Conservation (phyloP, 2,329 filamentous ascomycete genomes). For the Exserohilum turcica region DNA sequence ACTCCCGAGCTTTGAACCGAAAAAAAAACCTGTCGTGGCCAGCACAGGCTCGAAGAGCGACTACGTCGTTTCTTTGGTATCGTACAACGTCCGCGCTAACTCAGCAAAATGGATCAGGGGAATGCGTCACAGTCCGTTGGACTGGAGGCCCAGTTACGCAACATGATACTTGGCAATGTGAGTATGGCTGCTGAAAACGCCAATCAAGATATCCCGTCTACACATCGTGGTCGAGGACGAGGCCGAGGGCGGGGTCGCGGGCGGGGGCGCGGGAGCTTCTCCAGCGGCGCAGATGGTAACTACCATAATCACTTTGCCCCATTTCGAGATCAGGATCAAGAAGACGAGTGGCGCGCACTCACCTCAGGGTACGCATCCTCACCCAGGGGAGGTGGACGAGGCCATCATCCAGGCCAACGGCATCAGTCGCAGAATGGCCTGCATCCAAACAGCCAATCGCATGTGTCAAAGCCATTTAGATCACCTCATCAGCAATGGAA, state of each 20-base stretch:
- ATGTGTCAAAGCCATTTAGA: slow-evolving; percentile 3
- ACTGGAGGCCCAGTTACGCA: slow-evolving; percentile 62
- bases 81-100: neutral
- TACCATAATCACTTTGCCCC: slow-evolving; percentile 6
- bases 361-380: slow-evolving; percentile 2
- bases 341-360: slow-evolving; percentile 9
- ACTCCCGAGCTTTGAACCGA: neutral
- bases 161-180: slow-evolving; percentile 63
- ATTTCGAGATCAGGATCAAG: slow-evolving; percentile 17
- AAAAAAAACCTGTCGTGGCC: neutral
- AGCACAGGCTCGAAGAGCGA: neutral
- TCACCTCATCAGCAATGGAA: slow-evolving; percentile 6
- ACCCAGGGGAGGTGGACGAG: slow-evolving; percentile 17
- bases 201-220: slow-evolving; percentile 22
- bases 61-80: neutral
- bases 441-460: neutral
- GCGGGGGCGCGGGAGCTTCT: slow-evolving; percentile 14
- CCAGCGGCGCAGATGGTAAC: slow-evolving; percentile 16
- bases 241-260: slow-evolving; percentile 25
- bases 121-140: slow-evolving; percentile 14
- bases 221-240: slow-evolving; percentile 21
- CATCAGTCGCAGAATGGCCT: slow-evolving; percentile 13
- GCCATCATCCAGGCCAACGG: slow-evolving; percentile 12
- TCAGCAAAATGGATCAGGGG: slow-evolving; percentile 26
- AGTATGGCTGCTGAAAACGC: slow-evolving; percentile 29